phyloP scores from a whole-genome alignment of 495 filamentous ascomycete genomes.

The Rostrohypoxylon terebratum region DNA sequence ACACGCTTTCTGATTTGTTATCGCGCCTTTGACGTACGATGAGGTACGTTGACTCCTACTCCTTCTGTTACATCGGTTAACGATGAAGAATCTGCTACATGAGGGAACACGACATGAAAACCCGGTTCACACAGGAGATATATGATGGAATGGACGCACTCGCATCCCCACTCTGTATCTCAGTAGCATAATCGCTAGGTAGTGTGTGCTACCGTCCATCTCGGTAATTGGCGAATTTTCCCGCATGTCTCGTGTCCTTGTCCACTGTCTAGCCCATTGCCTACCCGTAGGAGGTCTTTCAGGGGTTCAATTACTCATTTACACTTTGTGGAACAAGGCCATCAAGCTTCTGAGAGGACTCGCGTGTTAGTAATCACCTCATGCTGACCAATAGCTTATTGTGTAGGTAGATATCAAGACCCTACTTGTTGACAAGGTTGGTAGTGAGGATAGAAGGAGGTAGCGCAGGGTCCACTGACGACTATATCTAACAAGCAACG shows the following conservation, averaged over 20 bases:
- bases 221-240: constrained; percentile 51
- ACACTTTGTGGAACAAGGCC: constrained; percentile 30
- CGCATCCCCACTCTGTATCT: constrained; percentile 43
- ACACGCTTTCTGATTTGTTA: constrained; percentile 25
- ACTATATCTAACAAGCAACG: constrained; percentile 17
- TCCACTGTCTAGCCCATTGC: constrained; percentile 26
- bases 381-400: constrained; percentile 22
- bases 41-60: constrained; percentile 6
- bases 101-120: constrained; percentile 33
- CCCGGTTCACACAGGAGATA: constrained; percentile 45
- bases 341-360: constrained; percentile 27
- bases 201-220: constrained; percentile 32
- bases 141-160: constrained; percentile 45
- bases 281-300: constrained; percentile 18
- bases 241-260: constrained; percentile 46
- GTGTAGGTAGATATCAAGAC: not conserved
- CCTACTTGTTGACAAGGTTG: not conserved
- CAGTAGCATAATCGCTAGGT: constrained; percentile 30
- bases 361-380: constrained; percentile 32
- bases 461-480: constrained; percentile 22
- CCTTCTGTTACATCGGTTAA: constrained; percentile 30
- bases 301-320: constrained; percentile 34
- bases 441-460: constrained; percentile 3
- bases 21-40: constrained; percentile 7
- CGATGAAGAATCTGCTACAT: constrained; percentile 33